Conservation (phyloP, 768 basidiomycete species). For the Sporobolomyces pararoseus region DNA sequence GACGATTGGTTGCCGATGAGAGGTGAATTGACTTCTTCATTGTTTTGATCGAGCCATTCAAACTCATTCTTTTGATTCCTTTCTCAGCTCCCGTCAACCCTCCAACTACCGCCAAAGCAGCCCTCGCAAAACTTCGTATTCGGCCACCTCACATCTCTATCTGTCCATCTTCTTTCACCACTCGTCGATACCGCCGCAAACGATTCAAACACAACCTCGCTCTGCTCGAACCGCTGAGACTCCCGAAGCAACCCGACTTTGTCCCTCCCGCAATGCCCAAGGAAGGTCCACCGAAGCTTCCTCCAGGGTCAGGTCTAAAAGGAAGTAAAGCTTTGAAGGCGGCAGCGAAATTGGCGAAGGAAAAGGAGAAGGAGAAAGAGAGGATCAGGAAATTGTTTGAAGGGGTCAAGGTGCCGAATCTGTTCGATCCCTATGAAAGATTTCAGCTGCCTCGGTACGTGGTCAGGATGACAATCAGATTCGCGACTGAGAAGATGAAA, state of each 20-base stretch:
- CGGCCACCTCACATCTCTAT: slow-evolving; percentile 39
- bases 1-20: slow-evolving; percentile 17
- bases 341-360: slow-evolving; percentile 38
- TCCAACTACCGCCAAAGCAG: slow-evolving; percentile 39
- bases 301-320: slow-evolving; percentile 37
- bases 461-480: slow-evolving; percentile 13
- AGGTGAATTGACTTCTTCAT: slow-evolving; percentile 9
- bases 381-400: slow-evolving; percentile 26
- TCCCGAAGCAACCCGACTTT: slow-evolving; percentile 19
- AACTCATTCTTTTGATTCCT: neutral
- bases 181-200: slow-evolving; percentile 18
- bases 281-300: slow-evolving; percentile 34
- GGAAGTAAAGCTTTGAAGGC: slow-evolving; percentile 42
- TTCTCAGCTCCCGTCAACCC: slow-evolving; percentile 34
- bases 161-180: slow-evolving; percentile 6
- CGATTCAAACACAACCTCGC: neutral
- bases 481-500: slow-evolving; percentile 10
- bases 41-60: too few species aligned
- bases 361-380: slow-evolving; percentile 40
- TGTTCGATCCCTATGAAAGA: slow-evolving; percentile 32
- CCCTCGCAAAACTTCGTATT: slow-evolving; percentile 38
- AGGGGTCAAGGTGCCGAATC: slow-evolving; percentile 18
- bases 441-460: slow-evolving; percentile 21
- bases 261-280: slow-evolving; percentile 29
- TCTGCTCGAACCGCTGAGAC: slow-evolving; percentile 19